phyloP scores from a whole-genome alignment of 305 asterid genomes.

The Solanum aculeatissimum region DNA sequence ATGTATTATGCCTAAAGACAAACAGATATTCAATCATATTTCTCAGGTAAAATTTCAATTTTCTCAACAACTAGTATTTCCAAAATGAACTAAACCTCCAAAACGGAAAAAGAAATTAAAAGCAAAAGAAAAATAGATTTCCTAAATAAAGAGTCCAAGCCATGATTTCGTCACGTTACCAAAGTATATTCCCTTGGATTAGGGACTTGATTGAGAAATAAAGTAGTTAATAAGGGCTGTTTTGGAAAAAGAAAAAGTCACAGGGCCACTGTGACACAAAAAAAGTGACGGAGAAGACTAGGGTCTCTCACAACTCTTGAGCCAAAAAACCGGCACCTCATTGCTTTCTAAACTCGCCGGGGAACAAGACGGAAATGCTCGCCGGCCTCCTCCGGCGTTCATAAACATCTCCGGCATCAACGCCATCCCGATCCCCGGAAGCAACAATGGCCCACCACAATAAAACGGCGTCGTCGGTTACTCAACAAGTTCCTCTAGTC shows the following conservation, averaged over 20 bases:
- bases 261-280: background rate
- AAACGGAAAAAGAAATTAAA: background rate
- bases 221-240: background rate
- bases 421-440: conserved; percentile 34
- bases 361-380: background rate
- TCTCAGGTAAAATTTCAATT: background rate
- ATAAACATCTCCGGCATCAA: background rate
- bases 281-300: conserved; percentile 1
- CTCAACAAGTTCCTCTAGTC: conserved; percentile 51
- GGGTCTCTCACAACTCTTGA: conserved; percentile 3
- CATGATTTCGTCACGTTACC: background rate
- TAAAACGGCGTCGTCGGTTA: conserved; percentile 5
- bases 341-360: conserved; percentile 1
- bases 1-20: background rate
- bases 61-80: background rate
- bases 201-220: background rate
- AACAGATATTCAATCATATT: background rate
- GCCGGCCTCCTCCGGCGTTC: background rate
- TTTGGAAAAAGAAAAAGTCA: background rate
- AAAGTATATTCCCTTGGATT: background rate
- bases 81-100: background rate
- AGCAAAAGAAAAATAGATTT: background rate
- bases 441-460: conserved; percentile 35
- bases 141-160: background rate
- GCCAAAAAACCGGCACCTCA: background rate